Evolutionary conservation across 371 early-diverging fungal genomes (phyloP), one percentile per base, ranked within the genome.

Genomic region (Lichtheimia corymbifera): DNA sequence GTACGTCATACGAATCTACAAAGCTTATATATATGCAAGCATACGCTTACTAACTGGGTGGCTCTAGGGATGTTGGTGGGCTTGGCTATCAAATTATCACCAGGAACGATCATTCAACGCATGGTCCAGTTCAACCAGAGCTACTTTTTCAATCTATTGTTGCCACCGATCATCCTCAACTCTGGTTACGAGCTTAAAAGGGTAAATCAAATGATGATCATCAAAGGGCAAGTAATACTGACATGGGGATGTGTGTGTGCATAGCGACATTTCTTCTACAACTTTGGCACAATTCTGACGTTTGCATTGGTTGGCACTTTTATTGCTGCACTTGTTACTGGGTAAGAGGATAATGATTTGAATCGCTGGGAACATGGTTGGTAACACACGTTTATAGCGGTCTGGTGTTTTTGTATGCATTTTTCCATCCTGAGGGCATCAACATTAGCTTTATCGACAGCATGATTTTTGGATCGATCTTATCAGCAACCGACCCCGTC

Each of bases 401-500:
- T 0, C 71, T 91, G 41, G 83, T 91, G 0, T 92, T 86, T 69
- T 59, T 91, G 4, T 83, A 90, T 52, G 85, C 90, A 12, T 67
- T 85, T 27, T 83, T 90, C 5, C 91, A 91, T 43, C 79, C 92
- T 14, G 90, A 90, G 56, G 79, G 83, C 42, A 70, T 82, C 17
- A 61, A 71, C 43, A 76, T 94, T 28, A 82, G 90, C 17, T 87
- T 93, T 40, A 74, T 95, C 58, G 98, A 97, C 69, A 93, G 92
- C 63, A 87, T 96, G 81, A 91, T 93, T 28, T 92, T 95, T 67
- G 96, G 97, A 13, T 83, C 96, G 2, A 92, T 97, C 58, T 76
- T 97, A 59, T 95, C 95, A 4, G 95, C 98, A 4, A 97, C 98
- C 5, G 98, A 97, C 72, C 95, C 98, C 2, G 98, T 97, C 25